Base-by-base conservation (phyloP, 2,329 filamentous ascomycete species). In the Hypoxylon rubiginosum region DNA sequence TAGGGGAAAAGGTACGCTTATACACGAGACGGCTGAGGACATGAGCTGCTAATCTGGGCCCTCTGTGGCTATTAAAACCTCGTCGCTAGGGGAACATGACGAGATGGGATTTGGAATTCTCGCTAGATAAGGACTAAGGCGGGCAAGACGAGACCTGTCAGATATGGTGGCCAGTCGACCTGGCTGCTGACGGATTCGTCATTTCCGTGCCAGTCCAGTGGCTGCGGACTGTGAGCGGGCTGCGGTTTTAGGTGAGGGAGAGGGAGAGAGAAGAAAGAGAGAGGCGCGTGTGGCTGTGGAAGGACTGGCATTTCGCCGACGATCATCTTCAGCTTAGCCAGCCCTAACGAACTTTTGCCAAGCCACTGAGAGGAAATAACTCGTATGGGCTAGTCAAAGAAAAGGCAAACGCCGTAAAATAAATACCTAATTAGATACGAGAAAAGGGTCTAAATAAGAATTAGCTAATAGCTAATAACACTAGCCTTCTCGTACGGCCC, bases 61-160 rank as follows among this genome's bases (percentile, higher is more conserved):
- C 34, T 19, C 34, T 66, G 67, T 64, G 67, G 67, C 65, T 67
- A 62, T 70, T 54, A 54, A 59, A 53, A 15, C 43, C 30, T 58
- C 26, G 26, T 34, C 36, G 13, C 24, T 26, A 4, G 21, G 58
- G 63, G 51, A 32, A 43, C 48, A 67, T 67, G 61, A 65, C 58
- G 59, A 57, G 61, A 56, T 32, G 39, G 54, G 63, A 55, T 56
- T 56, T 32, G 54, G 45, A 48, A 49, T 46, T n/a, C 41, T 30
- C 48, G 53, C 34, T 17, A 59, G 45, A 62, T 51, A 39, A 48
- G 50, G 7, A 45, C 45, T 28, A 56, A 49, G 7, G 19, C 15
- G 50, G 54, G 30, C 21, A n/a, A 39, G 15, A 45, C 17, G 13
- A 39, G 24, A 26, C 21, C 32, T 57, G 48, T 54, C 50, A 61